Evolutionary conservation across 495 filamentous ascomycete genomes (phyloP).

Genomic region (Aspergillus bridgeri): DNA sequence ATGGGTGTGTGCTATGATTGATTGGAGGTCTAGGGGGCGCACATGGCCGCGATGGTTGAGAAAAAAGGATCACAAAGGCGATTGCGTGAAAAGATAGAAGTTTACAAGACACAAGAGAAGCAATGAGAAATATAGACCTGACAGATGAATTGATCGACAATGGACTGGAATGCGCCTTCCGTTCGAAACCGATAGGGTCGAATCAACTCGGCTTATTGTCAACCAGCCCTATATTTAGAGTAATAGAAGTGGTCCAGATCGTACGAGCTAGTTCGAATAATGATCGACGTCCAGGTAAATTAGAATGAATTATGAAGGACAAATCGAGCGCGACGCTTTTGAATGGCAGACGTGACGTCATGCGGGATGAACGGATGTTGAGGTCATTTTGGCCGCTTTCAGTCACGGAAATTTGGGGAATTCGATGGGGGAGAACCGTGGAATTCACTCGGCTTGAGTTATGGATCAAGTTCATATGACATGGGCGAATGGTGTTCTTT

Average conservation of each 20-base stretch:
- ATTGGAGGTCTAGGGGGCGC: background rate
- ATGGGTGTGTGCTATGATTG: background rate
- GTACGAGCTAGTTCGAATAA: background rate
- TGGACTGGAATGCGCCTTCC: background rate
- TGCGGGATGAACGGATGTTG: constrained; percentile 16
- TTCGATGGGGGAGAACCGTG: background rate
- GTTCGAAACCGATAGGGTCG: background rate
- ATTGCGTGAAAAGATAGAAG: background rate
- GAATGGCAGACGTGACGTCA: constrained; percentile 20
- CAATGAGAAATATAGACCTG: background rate
- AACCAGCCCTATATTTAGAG: background rate
- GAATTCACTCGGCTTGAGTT: background rate
- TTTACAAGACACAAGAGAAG: background rate
- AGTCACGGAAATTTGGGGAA: background rate
- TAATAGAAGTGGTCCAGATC: background rate
- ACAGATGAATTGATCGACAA: background rate
- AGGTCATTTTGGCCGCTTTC: constrained; percentile 20
- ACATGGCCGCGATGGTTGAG: constrained; percentile 7
- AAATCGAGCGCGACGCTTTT: background rate
- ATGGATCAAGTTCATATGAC: background rate
- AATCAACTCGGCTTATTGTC: background rate
- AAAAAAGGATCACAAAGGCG: background rate
- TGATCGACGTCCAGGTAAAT: background rate
- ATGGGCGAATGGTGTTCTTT: background rate
- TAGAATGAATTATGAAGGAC: constrained; percentile 1